Conservation (phyloP, 192 early-diverging fungal genomes). For the Kappamyces sp. region DNA sequence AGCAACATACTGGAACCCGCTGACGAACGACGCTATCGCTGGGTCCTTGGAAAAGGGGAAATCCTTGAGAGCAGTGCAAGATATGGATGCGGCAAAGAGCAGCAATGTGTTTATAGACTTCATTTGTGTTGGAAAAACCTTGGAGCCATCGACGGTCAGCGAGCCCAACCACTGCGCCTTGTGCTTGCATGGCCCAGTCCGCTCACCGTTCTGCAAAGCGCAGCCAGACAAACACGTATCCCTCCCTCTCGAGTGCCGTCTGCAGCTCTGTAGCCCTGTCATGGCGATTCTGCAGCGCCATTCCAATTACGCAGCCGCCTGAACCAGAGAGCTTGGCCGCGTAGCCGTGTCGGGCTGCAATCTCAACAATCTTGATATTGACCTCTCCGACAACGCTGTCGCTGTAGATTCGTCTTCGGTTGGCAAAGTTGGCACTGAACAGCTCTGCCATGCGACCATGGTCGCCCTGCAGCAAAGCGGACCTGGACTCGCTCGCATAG, state of each 20-base stretch:
- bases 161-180: too few relatives aligned
- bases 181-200: background rate
- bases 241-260: slow-evolving; percentile 31
- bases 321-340: slow-evolving; percentile 55
- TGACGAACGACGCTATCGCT: too few relatives aligned
- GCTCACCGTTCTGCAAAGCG: slow-evolving; percentile 3
- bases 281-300: slow-evolving; percentile 27
- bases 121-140: too few relatives aligned
- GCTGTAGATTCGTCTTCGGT: slow-evolving; percentile 42
- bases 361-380: slow-evolving; percentile 47
- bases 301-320: slow-evolving; percentile 55
- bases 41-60: too few relatives aligned
- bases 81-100: too few relatives aligned
- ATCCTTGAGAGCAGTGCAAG: too few relatives aligned
- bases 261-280: slow-evolving; percentile 13
- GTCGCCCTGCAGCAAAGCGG: slow-evolving; percentile 27
- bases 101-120: too few relatives aligned
- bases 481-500: slow-evolving; percentile 29
- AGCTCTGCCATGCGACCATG: slow-evolving; percentile 34
- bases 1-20: too few relatives aligned
- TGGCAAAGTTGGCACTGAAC: slow-evolving; percentile 54
- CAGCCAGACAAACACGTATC: slow-evolving; percentile 29
- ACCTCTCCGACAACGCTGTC: slow-evolving; percentile 42
- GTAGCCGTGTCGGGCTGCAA: slow-evolving; percentile 37
- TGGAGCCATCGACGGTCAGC: too few relatives aligned